Base-by-base conservation (phyloP, 2,329 filamentous ascomycete genomes). In the Paecilomyces dactylethromorphus region DNA sequence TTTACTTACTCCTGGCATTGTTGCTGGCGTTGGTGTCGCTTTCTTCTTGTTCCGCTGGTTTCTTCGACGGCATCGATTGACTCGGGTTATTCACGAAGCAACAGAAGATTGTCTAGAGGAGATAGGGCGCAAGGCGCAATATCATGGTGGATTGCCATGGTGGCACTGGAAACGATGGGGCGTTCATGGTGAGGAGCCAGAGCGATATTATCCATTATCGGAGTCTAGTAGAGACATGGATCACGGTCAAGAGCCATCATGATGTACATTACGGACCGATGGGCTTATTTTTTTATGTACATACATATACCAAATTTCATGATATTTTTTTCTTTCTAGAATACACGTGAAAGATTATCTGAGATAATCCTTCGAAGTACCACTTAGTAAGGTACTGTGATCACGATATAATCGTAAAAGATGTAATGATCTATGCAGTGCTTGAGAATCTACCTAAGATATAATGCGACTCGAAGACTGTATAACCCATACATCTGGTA, bases 141-240 rank as follows among this genome's bases (percentile, higher is more conserved):
- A 5, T 45, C 22, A 10, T 45, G 56, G 31, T 55, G 61, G 15
- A 56, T 63, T n/a, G 15, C 61, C 65, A 18, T 73, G 71, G 71
- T 74, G 71, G 71, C 62, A 69, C 58, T 71, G 64, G 68, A 66
- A 63, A 13, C 63, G 68, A 58, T 73, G 69, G 70, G 62, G 55
- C 10, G n/a, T 52, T 2, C 54, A 55, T 33, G 54, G 52, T 5
- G 54, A 58, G 26, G 63, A 66, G 29, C 56, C 54, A 21, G 26
- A 61, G 31, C 62, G 62, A 13, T 71, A 73, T 53, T 65, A 68
- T 54, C 66, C 70, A 8, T 63, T 72, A 56, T 51, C 60, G 12
- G 69, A 71, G 59, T 63, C 61, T 45, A 60, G 56, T 57, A 26
- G 21, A 22, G 49, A 13, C 18, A 15, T 26, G 50, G 21, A 45